These are phyloP conservation scores for grape (Vitis vinifera) DNA, from an alignment of 164 flowering plant genomes.

Conservation along the genomic window DNA sequence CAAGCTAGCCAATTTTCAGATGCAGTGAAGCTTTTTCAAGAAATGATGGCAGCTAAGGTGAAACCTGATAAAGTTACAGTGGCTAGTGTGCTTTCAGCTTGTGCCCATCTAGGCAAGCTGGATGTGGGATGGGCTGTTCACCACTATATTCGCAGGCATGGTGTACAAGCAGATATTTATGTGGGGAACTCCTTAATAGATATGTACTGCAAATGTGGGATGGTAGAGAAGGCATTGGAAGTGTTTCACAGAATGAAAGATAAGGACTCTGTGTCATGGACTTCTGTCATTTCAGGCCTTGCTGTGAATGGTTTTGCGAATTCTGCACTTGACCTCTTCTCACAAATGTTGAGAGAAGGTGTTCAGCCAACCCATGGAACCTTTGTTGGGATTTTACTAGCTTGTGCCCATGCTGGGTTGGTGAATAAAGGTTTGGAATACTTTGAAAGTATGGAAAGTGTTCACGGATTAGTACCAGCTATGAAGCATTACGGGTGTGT, in stretches of 20 bases:
- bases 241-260: slow-evolving; percentile 55
- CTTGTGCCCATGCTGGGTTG: slow-evolving; percentile 69
- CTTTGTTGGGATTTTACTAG: slow-evolving; percentile 62
- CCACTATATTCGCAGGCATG: slow-evolving; percentile 35
- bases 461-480: slow-evolving; percentile 46
- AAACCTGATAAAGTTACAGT: slow-evolving; percentile 60
- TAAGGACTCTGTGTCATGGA: slow-evolving; percentile 72
- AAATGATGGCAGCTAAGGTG: slow-evolving; percentile 58
- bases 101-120: slow-evolving; percentile 67
- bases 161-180: slow-evolving; percentile 44
- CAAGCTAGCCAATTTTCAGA: slow-evolving; percentile 35
- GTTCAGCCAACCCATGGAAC: slow-evolving; percentile 55
- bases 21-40: slow-evolving; percentile 55
- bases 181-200: slow-evolving; percentile 69
- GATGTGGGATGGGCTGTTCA: slow-evolving; percentile 55
- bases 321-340: slow-evolving; percentile 52
- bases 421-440: slow-evolving; percentile 56
- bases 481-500: slow-evolving; percentile 81
- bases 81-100: slow-evolving; percentile 66
- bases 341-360: slow-evolving; percentile 50
- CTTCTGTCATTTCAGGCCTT: slow-evolving; percentile 59
- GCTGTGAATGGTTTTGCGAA: slow-evolving; percentile 66
- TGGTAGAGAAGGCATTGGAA: slow-evolving; percentile 41
- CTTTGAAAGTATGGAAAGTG: slow-evolving; percentile 54
- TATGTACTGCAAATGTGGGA: slow-evolving; percentile 83